Base-by-base conservation (phyloP, 306 rosid species). In the Begonia loranthoides region DNA sequence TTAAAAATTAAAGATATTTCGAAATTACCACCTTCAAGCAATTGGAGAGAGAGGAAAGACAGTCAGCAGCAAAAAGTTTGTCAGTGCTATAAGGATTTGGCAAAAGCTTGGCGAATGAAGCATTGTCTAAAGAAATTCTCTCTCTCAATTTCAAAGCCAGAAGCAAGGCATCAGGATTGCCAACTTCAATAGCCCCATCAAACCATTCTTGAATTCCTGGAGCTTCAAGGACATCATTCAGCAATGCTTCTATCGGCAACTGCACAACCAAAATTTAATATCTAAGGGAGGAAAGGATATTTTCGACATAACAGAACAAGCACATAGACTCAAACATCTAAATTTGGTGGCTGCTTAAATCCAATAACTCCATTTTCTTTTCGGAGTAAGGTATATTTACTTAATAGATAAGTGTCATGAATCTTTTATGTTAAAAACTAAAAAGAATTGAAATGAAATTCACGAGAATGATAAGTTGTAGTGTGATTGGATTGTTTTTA, bases 161-260 rank as follows among this genome's bases (percentile, higher is more conserved):
- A 50, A 82, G 83, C 68, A 90, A 61, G 33, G 96, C 88, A 78
- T 90, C 96, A 54, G 99, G 96, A 66, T 90, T 90, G 74, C 94
- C 94, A 45, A 56, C 65, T 65, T 76, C 86, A n/a, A 57, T 62
- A 54, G 95, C 90, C 51, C 74, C 79, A 59, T 73, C 81, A 74
- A 86, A 86, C 96, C 99, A 90, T 52, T 86, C 83, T 9, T 15
- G 56, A 45, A 90, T 70, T 54, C 80, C 95, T 12, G 92, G 93
- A 60, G 93, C 87, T 57, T 90, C 82, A 33, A 86, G 64, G 55
- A 86, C 68, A 63, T 86, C 80, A 68, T 66, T 65, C 59, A 66
- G 47, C 67, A 80, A 16, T 0, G 76, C 75, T 61, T 76, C 94
- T 44, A 38, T 60, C 15, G 87, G 79, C 51, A 90, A 64, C 99